phyloP scores from a whole-genome alignment of 306 rosid species.

The Lathyrus aphaca region DNA sequence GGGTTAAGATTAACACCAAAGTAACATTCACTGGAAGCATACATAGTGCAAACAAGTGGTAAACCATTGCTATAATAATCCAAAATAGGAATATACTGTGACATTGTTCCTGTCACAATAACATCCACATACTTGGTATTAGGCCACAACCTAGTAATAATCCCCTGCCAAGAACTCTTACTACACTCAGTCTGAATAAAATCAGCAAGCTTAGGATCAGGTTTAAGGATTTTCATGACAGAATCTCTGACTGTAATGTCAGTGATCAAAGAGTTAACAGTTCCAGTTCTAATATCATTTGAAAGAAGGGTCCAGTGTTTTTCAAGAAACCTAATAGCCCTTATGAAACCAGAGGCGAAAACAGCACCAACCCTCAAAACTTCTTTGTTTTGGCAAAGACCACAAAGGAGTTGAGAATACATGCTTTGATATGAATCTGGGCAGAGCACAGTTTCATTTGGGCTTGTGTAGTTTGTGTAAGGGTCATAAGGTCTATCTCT shows the following conservation, averaged over 20 bases:
- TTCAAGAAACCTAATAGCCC: conserved; percentile 86
- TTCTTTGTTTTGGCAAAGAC: conserved; percentile 74
- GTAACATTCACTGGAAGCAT: conserved; percentile 94
- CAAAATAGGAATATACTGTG: conserved; percentile 88
- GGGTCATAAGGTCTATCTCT: conserved; percentile 83
- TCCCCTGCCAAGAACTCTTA: conserved; percentile 77
- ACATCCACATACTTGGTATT: conserved; percentile 96
- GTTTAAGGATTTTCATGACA: conserved; percentile 57
- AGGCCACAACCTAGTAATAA: conserved; percentile 87
- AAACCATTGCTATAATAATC: conserved; percentile 84
- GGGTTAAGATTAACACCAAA: conserved; percentile 93
- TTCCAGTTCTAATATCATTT: conserved; percentile 75
- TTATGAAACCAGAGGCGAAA: conserved; percentile 93
- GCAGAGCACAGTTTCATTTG: conserved; percentile 88
- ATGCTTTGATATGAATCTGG: conserved; percentile 93
- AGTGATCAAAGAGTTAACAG: conserved; percentile 52
- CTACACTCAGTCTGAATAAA: conserved; percentile 64
- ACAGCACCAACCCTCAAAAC: conserved; percentile 93
- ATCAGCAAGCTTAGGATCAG: conserved; percentile 73
- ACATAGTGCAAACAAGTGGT: conserved; percentile 97
- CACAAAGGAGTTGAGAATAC: conserved; percentile 89
- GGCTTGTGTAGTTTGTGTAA: conserved; percentile 94
- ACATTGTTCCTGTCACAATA: conserved; percentile 97
- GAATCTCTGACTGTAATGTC: conserved; percentile 64
- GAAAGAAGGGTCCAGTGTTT: conserved; percentile 72